phyloP scores from a whole-genome alignment of 2,329 filamentous ascomycete genomes.

The Pestalotiopsis fici region DNA sequence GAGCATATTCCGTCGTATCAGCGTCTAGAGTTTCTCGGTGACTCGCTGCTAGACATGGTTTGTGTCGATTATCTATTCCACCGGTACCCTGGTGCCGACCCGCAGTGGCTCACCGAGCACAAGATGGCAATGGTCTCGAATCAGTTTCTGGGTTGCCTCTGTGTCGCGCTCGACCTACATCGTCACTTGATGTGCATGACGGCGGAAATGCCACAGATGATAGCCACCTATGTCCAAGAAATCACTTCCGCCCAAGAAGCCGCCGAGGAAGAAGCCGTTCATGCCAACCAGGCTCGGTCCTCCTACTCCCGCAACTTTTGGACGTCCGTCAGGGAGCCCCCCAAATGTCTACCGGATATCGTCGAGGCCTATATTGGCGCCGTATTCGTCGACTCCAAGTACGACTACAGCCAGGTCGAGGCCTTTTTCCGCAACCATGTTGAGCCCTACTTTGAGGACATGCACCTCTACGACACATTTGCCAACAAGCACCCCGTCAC shows the following conservation, averaged over 20 bases:
- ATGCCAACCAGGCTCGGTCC: slow-evolving; percentile 30
- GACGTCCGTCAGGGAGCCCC: slow-evolving; percentile 63
- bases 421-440: slow-evolving; percentile 77
- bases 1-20: slow-evolving; percentile 88
- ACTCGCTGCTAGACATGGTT: slow-evolving; percentile 62
- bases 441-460: slow-evolving; percentile 78
- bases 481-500: slow-evolving; percentile 86
- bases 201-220: slow-evolving; percentile 41
- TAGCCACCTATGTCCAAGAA: slow-evolving; percentile 57
- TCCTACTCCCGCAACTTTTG: slow-evolving; percentile 67
- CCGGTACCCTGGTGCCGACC: slow-evolving; percentile 75
- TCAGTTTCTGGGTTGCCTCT: slow-evolving; percentile 83
- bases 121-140: slow-evolving; percentile 99
- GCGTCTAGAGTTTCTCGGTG: slow-evolving; percentile 87
- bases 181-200: slow-evolving; percentile 65
- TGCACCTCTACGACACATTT: slow-evolving; percentile 84
- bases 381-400: slow-evolving; percentile 85
- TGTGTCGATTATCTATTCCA: slow-evolving; percentile 83
- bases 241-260: slow-evolving; percentile 51
- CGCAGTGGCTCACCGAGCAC: slow-evolving; percentile 97
- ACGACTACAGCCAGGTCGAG: slow-evolving; percentile 73
- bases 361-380: slow-evolving; percentile 89
- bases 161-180: slow-evolving; percentile 77
- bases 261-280: slow-evolving; percentile 34
- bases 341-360: slow-evolving; percentile 80